Evolutionary conservation across 495 filamentous ascomycete genomes (phyloP), one percentile per base, ranked within the genome.

Genomic region (Xylaria longipes): DNA sequence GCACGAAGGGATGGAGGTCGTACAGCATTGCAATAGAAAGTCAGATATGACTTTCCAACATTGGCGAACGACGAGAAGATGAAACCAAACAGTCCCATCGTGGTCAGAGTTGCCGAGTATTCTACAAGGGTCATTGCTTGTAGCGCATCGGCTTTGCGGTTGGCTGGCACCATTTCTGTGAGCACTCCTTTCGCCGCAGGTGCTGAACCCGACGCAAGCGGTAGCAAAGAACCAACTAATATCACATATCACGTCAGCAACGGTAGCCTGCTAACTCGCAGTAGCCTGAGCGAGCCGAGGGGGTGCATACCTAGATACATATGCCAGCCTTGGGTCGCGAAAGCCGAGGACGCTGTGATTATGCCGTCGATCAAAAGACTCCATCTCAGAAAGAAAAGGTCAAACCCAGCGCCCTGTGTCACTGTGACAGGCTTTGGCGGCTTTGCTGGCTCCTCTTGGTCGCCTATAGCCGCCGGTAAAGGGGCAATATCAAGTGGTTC

Each of bases 101-200:
- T 88, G 1, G 75, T 70, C 33, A 88, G 75, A 25, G 84, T 74
- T 20, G 83, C 86, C 43, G 87, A 75, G 60, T 86, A 84, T 75
- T 88, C 86, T 20, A 87, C 79, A 20, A 88, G 78, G 1, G 83
- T 85, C 52, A 88, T 81, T 0, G 84, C 86, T 60, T 83, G 84
- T 33, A 88, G 73, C 2, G 86, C 86, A 74, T 88, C 86, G 8
- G 82, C 80, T 22, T 85, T 79, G 64, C 82, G 77, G 11, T 74
- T 78, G 0, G 80, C 69, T 2, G 84, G 65, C 50, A 84, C 84
- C 86, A 88, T 87, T 63, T 86, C 84, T 14, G 86, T 80, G 73
- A 88, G 84, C 31, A 85, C 84, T n/a, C 86, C 86, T 66, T 87
- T 88, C 15, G 84, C 82, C 0, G 86, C 84, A 6, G 86, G 79